Evolutionary conservation across 2,329 filamentous ascomycete genomes (phyloP).

Genomic region (Pseudogymnoascus sp.): DNA sequence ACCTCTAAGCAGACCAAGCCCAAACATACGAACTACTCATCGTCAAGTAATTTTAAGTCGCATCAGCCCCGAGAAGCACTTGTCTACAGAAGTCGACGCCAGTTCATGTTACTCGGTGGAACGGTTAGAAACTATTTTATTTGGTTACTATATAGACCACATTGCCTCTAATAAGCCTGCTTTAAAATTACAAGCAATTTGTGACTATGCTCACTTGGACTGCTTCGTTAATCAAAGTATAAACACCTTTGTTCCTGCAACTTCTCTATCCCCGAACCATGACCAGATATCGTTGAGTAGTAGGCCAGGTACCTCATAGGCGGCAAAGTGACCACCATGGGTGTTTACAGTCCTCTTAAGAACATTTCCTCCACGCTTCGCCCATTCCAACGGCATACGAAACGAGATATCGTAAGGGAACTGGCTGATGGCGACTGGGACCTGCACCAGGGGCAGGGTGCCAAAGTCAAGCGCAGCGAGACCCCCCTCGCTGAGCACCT

Average conservation of each 20-base stretch:
- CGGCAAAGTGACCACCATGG: slow-evolving; percentile 15
- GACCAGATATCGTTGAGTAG: slow-evolving; percentile 13
- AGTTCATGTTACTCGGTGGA: too few species aligned
- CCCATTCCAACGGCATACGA: slow-evolving; percentile 14
- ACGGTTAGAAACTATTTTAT: too few species aligned
- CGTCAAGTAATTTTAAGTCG: too few species aligned
- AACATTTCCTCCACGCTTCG: slow-evolving; percentile 14
- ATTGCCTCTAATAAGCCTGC: too few species aligned
- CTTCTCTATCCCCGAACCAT: slow-evolving; percentile 14
- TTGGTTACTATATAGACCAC: too few species aligned
- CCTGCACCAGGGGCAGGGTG: slow-evolving; percentile 21
- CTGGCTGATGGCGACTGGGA: slow-evolving; percentile 43
- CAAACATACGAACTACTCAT: too few species aligned
- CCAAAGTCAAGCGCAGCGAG: slow-evolving; percentile 21
- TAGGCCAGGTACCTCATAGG: slow-evolving; percentile 13
- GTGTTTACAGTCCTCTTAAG: slow-evolving; percentile 1
- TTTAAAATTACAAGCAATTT: too few species aligned
- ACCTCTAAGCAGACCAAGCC: too few species aligned
- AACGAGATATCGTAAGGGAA: slow-evolving; percentile 30
- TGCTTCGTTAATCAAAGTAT: background rate
- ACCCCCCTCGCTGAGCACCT: slow-evolving; percentile 11
- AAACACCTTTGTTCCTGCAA: slow-evolving; percentile 9
- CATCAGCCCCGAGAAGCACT: too few species aligned
- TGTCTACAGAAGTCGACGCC: too few species aligned
- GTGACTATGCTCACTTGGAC: too few species aligned